Evolutionary conservation across 257 asterid genomes (phyloP).

Genomic region (Fraxinus excelsior): DNA sequence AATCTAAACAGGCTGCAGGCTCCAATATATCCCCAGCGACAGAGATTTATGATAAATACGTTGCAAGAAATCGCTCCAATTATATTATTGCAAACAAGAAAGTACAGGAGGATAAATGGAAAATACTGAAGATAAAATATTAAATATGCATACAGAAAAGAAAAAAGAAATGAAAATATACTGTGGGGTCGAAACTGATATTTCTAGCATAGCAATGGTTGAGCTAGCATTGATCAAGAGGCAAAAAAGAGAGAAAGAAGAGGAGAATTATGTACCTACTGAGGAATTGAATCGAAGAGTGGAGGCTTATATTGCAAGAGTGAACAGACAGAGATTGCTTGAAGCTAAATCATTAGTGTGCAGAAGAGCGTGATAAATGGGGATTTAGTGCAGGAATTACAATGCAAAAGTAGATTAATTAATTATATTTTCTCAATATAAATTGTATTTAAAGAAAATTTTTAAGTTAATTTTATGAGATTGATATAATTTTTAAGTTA

Average conservation of each 20-base stretch:
- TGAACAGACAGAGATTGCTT: neutral
- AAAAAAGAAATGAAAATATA: neutral
- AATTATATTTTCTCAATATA: no score
- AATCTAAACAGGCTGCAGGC: neutral
- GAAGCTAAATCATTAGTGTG: neutral
- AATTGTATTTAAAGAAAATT: no score
- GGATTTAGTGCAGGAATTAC: no score
- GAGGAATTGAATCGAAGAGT: slow-evolving; percentile 7
- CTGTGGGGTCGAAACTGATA: neutral
- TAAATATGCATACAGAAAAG: neutral
- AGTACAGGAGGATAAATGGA: neutral
- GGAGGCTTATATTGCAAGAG: slow-evolving; percentile 1
- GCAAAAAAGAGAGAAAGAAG: neutral
- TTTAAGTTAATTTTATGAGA: no score
- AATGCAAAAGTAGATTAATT: no score
- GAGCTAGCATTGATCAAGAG: neutral
- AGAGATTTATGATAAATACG: neutral
- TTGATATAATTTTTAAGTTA: no score
- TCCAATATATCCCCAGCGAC: neutral
- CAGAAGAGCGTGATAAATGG: neutral
- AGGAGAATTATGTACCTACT: neutral
- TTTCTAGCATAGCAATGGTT: no score
- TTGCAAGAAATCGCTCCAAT: neutral
- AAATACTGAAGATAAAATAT: neutral
- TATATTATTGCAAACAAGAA: neutral